Conservation (phyloP, 1,284 basidiomycete genomes). For the Boletus smithii region DNA sequence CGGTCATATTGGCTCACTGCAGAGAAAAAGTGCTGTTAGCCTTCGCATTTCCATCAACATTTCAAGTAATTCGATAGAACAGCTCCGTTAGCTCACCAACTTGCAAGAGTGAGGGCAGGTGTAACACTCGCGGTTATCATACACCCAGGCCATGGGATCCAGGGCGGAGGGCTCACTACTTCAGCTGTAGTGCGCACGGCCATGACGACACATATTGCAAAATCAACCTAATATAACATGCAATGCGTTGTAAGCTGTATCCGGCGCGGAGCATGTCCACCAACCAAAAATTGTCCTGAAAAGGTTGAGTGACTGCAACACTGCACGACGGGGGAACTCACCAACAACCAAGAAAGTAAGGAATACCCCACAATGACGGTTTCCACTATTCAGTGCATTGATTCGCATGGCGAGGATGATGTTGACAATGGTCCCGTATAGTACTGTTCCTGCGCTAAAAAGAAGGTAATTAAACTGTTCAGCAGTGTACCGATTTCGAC, state of each 20-base stretch:
- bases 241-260: background rate
- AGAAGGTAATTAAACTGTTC: background rate
- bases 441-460: slow-evolving; percentile 18
- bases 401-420: slow-evolving; percentile 19
- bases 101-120: slow-evolving; percentile 19
- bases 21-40: slow-evolving; percentile 14
- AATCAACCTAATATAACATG: slow-evolving; percentile 16
- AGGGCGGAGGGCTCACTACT: slow-evolving; percentile 18
- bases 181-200: slow-evolving; percentile 16
- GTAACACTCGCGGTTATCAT: slow-evolving; percentile 10
- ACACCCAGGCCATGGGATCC: slow-evolving; percentile 20
- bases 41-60: slow-evolving; percentile 8
- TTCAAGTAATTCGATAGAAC: background rate
- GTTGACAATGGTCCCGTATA: slow-evolving; percentile 23
- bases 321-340: slow-evolving; percentile 1
- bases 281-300: slow-evolving; percentile 17
- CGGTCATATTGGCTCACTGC: slow-evolving; percentile 12
- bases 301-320: background rate
- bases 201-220: slow-evolving; percentile 13
- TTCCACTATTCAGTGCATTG: slow-evolving; percentile 11
- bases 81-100: slow-evolving; percentile 13
- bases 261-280: background rate
- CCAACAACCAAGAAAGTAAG: slow-evolving; percentile 19
- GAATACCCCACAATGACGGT: slow-evolving; percentile 3
- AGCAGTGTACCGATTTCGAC: no score